These are phyloP conservation scores for Phialophora macrospora DNA, from an alignment of 2,329 filamentous ascomycete species.

Conservation along the genomic window DNA sequence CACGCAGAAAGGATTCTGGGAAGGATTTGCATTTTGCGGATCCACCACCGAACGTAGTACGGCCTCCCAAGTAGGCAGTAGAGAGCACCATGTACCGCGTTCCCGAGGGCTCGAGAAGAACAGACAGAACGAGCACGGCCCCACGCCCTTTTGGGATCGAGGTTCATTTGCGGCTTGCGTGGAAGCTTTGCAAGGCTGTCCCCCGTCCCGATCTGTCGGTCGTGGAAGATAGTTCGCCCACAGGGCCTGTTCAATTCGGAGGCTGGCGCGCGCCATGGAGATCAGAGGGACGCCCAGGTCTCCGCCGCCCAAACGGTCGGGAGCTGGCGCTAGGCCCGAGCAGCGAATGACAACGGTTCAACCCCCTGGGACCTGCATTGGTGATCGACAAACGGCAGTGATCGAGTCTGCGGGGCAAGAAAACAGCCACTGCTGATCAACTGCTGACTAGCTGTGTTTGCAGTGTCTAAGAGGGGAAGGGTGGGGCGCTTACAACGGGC, in stretches of 20 bases:
- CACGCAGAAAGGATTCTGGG: not conserved
- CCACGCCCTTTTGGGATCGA: not conserved
- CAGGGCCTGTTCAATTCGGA: not conserved
- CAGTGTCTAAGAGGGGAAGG: not conserved
- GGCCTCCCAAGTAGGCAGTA: not conserved
- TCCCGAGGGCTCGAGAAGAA: too few relatives aligned
- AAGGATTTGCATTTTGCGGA: not conserved
- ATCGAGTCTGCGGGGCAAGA: not conserved
- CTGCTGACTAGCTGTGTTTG: not conserved
- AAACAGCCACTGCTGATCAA: slow-evolving; percentile 1
- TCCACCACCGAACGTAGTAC: not conserved
- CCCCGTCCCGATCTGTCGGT: not conserved
- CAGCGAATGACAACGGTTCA: not conserved
- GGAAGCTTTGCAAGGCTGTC: not conserved
- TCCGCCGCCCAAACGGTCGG: not conserved
- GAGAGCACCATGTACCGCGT: not conserved
- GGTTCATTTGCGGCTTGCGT: not conserved
- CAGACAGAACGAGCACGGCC: too few relatives aligned
- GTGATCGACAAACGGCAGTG: not conserved
- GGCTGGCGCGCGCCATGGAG: not conserved
- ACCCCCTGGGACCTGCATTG: not conserved
- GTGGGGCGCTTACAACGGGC: not conserved
- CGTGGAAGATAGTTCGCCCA: not conserved
- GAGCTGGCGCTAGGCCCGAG: not conserved
- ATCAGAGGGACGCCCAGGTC: not conserved